Conservation (phyloP, 2,329 filamentous ascomycete genomes). For the Paecilomyces formosus region DNA sequence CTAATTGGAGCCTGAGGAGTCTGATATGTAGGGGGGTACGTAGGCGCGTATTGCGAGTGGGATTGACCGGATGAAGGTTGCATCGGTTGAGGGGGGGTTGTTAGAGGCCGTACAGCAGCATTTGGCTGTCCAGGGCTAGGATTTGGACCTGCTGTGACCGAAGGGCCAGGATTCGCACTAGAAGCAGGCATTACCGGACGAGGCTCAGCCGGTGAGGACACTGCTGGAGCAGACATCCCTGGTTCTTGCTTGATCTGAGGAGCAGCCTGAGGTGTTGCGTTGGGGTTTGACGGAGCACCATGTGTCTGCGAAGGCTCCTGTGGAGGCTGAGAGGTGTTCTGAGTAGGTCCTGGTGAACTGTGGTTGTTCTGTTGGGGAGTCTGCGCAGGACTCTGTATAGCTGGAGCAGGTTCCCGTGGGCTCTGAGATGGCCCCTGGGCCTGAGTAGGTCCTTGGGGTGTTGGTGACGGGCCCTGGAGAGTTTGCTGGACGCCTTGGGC, state of each 20-base stretch:
- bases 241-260: not conserved
- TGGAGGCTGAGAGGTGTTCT: not conserved
- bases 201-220: conserved; percentile 1
- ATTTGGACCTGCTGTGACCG: conserved; percentile 1
- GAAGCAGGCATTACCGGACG: not conserved
- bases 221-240: conserved; percentile 1
- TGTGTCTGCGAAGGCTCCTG: not conserved
- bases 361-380: not conserved
- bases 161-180: not conserved
- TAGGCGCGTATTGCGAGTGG: conserved; percentile 17
- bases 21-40: conserved; percentile 24
- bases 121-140: conserved; percentile 12
- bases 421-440: conserved; percentile 2
- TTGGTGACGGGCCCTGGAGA: not conserved
- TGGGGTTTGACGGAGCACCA: not conserved
- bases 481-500: not conserved
- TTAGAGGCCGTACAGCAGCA: conserved; percentile 15
- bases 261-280: not conserved
- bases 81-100: conserved; percentile 14
- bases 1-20: conserved; percentile 25
- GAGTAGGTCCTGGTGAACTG: not conserved
- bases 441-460: conserved; percentile 5
- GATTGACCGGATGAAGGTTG: conserved; percentile 15
- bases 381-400: not conserved
- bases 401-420: conserved; percentile 1